Evolutionary conservation across 805 yeast genomes (phyloP).

Genomic region (Nakazawaea sp.): DNA sequence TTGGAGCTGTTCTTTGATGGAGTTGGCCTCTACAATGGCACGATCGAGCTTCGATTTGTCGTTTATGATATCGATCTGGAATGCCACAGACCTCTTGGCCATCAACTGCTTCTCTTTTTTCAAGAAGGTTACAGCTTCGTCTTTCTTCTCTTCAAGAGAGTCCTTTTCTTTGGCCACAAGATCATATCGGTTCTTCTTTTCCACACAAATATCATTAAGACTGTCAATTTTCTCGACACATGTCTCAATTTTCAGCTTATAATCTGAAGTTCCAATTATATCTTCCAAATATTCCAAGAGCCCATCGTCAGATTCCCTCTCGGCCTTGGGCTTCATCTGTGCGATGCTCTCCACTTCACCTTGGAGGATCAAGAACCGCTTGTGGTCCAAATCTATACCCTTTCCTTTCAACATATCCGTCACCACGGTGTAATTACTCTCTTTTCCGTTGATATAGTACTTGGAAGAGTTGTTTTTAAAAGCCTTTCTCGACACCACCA

Average conservation of each 20-base stretch:
- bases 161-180: slow-evolving; percentile 74
- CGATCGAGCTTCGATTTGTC: slow-evolving; percentile 32
- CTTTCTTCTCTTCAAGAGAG: slow-evolving; percentile 51
- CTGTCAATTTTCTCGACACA: slow-evolving; percentile 54
- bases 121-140: slow-evolving; percentile 62
- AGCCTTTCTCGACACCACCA: slow-evolving; percentile 79
- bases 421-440: slow-evolving; percentile 73
- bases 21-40: slow-evolving; percentile 29
- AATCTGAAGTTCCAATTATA: slow-evolving; percentile 88
- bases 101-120: slow-evolving; percentile 55
- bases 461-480: slow-evolving; percentile 68
- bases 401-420: slow-evolving; percentile 64
- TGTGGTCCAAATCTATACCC: slow-evolving; percentile 93
- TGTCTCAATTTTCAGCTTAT: slow-evolving; percentile 70
- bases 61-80: slow-evolving; percentile 42
- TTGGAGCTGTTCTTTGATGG: slow-evolving; percentile 33
- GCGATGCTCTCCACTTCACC: slow-evolving; percentile 99
- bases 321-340: slow-evolving; percentile 98
- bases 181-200: slow-evolving; percentile 72
- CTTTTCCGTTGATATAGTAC: slow-evolving; percentile 65
- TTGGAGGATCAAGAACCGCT: slow-evolving; percentile 87
- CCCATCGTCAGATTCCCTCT: slow-evolving; percentile 87
- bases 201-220: slow-evolving; percentile 74
- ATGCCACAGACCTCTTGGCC: slow-evolving; percentile 44
- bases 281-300: slow-evolving; percentile 91